A percentile compares a stretch with the other conserved stretches of the same genome.
Conservation (phyloP, 2,329 filamentous ascomycete species). For the Seiridium cupressi region DNA sequence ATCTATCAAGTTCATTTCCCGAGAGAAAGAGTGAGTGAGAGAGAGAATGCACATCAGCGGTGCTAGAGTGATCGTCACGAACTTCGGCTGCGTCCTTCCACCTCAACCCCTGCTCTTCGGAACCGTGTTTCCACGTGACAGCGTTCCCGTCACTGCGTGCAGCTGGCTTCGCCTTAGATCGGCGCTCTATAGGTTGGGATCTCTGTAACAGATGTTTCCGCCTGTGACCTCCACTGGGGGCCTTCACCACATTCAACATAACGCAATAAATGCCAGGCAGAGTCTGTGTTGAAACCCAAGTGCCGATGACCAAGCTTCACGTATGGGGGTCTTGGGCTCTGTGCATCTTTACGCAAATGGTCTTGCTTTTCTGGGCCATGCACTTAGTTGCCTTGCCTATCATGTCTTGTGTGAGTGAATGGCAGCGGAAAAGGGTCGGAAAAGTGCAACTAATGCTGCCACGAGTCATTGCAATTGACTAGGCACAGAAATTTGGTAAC, state of each 20-base stretch:
- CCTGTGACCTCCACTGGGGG: neutral
- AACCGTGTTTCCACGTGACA: slow-evolving; percentile 1
- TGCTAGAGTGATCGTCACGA: no score
- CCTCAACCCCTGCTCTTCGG: neutral
- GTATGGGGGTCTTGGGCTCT: neutral
- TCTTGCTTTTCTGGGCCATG: neutral
- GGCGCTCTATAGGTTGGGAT: neutral
- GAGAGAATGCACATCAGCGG: no score
- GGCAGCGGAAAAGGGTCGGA: neutral
- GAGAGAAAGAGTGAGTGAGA: no score
- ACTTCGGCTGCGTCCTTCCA: no score
- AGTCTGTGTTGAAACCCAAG: neutral
- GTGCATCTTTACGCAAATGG: neutral
- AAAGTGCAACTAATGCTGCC: neutral
- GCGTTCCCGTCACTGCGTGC: neutral
- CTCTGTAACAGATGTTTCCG: slow-evolving; percentile 4
- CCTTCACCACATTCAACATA: no score
- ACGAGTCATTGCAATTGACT: no score
- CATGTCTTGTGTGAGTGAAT: neutral
- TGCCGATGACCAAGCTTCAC: slow-evolving; percentile 3
- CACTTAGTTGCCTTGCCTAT: neutral
- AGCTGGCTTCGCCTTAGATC: neutral
- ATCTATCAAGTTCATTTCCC: neutral
- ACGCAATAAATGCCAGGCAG: no score
- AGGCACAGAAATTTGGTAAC: no score